A percentile compares a stretch with the other conserved stretches of the same genome.
These are phyloP conservation scores for Geotrichum histeridarum DNA, from an alignment of 1,139 yeast species.

Conservation along the genomic window DNA sequence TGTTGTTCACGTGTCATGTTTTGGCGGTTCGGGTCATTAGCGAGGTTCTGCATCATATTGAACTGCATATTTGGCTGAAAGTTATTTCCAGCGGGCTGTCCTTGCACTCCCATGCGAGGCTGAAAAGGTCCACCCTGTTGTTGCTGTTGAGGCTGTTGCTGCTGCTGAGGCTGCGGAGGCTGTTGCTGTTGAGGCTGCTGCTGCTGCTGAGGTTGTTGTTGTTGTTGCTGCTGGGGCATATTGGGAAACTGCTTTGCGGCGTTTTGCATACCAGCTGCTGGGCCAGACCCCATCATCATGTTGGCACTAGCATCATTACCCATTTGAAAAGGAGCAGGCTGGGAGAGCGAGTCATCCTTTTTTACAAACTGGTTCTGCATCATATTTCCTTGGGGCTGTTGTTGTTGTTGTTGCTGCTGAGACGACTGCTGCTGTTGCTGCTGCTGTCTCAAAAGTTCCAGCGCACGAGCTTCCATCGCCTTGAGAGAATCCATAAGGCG, in stretches of 20 bases:
- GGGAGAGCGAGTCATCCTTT: no score
- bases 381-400: neutral
- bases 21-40: neutral
- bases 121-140: neutral
- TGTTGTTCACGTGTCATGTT: neutral
- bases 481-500: neutral
- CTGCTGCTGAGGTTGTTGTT: neutral
- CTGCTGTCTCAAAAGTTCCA: neutral
- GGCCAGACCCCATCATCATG: neutral
- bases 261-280: neutral
- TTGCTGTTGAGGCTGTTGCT: neutral
- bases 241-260: neutral
- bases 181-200: neutral
- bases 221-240: slow-evolving; percentile 2
- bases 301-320: neutral
- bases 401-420: neutral
- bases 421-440: neutral
- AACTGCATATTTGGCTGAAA: neutral
- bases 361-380: neutral
- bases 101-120: neutral
- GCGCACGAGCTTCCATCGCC: neutral
- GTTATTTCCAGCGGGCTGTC: neutral
- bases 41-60: neutral
- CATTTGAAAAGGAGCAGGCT: neutral
- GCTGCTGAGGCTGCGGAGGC: neutral